Percentiles rank a stretch among this genome's conserved stretches.
phyloP scores from a whole-genome alignment of 1,284 basidiomycete species.

The Trametes hirsuta region DNA sequence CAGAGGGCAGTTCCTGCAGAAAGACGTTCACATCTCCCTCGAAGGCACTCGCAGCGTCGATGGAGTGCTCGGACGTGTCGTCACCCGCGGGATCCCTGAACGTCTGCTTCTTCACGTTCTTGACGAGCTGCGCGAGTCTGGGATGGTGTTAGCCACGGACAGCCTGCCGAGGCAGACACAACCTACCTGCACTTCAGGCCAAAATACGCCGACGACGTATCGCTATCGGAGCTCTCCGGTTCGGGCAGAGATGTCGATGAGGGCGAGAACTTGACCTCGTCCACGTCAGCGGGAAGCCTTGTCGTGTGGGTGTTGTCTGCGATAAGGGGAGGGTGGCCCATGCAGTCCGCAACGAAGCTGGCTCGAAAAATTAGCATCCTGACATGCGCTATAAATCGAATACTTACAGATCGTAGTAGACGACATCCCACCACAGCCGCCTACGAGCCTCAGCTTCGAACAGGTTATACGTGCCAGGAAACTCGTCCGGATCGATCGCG shows the following conservation, averaged over 20 bases:
- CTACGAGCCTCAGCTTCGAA: slow-evolving; percentile 64
- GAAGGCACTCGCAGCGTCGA: slow-evolving; percentile 61
- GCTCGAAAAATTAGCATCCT: slow-evolving; percentile 6
- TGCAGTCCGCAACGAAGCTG: slow-evolving; percentile 70
- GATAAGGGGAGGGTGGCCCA: slow-evolving; percentile 62
- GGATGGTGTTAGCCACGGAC: background rate
- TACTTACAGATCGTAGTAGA: slow-evolving; percentile 73
- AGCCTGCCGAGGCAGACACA: background rate
- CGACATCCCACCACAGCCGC: slow-evolving; percentile 75
- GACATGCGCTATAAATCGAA: background rate
- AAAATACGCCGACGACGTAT: slow-evolving; percentile 45
- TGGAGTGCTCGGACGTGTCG: slow-evolving; percentile 34
- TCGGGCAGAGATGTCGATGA: slow-evolving; percentile 48
- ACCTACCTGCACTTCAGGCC: slow-evolving; percentile 49
- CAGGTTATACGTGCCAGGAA: slow-evolving; percentile 43
- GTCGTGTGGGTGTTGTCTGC: slow-evolving; percentile 51
- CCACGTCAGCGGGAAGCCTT: slow-evolving; percentile 50
- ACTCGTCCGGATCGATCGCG: slow-evolving; percentile 61
- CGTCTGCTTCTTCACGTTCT: slow-evolving; percentile 50
- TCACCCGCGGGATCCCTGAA: slow-evolving; percentile 41
- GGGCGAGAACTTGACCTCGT: slow-evolving; percentile 52
- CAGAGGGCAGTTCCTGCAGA: slow-evolving; percentile 51
- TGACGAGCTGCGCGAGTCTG: slow-evolving; percentile 53
- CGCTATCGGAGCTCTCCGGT: slow-evolving; percentile 34
- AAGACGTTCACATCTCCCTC: slow-evolving; percentile 60